Percentiles rank a stretch among this genome's conserved stretches.
phyloP scores from a whole-genome alignment of 192 early-diverging fungal genomes.

The Gigaspora rosea region DNA sequence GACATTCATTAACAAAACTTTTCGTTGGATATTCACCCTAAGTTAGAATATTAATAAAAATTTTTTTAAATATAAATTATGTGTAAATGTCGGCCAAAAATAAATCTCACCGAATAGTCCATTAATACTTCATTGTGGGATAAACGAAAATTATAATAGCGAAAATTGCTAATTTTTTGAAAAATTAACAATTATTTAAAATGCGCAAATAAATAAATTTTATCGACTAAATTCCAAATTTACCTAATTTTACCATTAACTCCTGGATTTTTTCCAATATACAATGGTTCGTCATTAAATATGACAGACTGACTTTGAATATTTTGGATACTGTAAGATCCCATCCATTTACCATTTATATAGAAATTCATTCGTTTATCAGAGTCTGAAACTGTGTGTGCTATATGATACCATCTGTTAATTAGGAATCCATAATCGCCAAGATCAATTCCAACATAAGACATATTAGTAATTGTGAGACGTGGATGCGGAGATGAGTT shows the following conservation, averaged over 20 bases:
- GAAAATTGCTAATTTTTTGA: no score
- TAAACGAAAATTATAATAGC: no score
- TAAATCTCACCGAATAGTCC: neutral
- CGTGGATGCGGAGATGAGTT: neutral
- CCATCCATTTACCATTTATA: constrained; percentile 13
- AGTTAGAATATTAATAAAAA: neutral
- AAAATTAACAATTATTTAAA: no score
- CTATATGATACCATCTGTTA: constrained; percentile 29
- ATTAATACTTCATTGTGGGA: no score
- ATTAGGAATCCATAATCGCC: neutral
- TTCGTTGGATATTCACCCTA: constrained; percentile 68
- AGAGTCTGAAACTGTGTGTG: constrained; percentile 15
- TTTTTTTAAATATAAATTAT: neutral
- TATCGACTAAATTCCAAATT: neutral
- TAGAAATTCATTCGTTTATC: constrained; percentile 25
- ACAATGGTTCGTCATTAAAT: constrained; percentile 25
- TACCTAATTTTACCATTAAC: constrained; percentile 23
- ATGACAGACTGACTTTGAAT: neutral
- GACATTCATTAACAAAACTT: constrained; percentile 51
- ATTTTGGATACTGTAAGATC: neutral
- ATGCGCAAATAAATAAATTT: no score
- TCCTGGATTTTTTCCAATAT: constrained; percentile 15
- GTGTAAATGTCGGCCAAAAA: no score
- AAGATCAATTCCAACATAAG: neutral
- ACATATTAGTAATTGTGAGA: neutral